A percentile compares a stretch with the other conserved stretches of the same genome.
These are phyloP conservation scores for Penicillium crystallinum DNA, from an alignment of 495 filamentous ascomycete genomes.

Conservation along the genomic window DNA sequence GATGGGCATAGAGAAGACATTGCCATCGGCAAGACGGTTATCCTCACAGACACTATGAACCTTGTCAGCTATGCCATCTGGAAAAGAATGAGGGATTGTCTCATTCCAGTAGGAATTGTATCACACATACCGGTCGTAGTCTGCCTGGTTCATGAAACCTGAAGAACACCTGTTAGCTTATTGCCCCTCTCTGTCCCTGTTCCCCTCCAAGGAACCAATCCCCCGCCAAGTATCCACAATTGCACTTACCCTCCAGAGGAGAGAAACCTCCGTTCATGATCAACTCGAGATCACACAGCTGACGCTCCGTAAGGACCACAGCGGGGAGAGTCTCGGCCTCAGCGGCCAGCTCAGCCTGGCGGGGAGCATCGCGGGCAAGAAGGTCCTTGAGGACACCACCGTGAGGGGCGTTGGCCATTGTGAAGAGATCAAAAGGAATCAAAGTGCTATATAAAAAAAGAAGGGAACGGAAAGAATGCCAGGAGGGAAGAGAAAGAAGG, in stretches of 20 bases:
- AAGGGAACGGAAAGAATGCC: neutral
- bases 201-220: constrained; percentile 5
- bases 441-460: neutral
- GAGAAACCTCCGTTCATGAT: constrained; percentile 96
- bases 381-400: constrained; percentile 97
- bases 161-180: constrained; percentile 26
- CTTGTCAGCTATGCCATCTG: constrained; percentile 8
- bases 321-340: constrained; percentile 88
- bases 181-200: constrained; percentile 21
- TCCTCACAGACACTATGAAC: constrained; percentile 73
- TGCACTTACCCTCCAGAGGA: constrained; percentile 80
- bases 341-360: constrained; percentile 65
- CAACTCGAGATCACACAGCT: constrained; percentile 95
- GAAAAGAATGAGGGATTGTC: neutral
- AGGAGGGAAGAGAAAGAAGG: constrained; percentile 5
- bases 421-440: constrained; percentile 7
- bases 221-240: no score
- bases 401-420: constrained; percentile 80
- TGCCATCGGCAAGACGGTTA: constrained; percentile 78
- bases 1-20: constrained; percentile 95
- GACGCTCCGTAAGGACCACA: constrained; percentile 80
- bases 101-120: constrained; percentile 8
- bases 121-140: constrained; percentile 77
- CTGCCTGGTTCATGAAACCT: constrained; percentile 97
- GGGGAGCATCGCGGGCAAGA: constrained; percentile 78